These are phyloP conservation scores for Xylariaceae sp. DNA, from an alignment of 2,329 filamentous ascomycete species.

Conservation along the genomic window DNA sequence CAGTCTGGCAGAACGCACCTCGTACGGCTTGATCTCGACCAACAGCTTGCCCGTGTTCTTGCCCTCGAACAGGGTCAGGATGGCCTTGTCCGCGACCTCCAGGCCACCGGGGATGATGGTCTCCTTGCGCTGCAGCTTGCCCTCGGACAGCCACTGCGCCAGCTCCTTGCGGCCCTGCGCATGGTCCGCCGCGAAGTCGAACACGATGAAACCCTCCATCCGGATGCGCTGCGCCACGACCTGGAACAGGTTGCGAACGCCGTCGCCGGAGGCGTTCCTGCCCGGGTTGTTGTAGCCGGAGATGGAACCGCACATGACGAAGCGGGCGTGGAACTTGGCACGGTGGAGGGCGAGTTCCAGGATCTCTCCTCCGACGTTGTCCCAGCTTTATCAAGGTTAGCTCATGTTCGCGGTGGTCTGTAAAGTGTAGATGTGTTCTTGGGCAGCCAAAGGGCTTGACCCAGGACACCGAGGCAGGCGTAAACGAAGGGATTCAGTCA, in stretches of 20 bases:
- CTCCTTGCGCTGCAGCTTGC: constrained; percentile 68
- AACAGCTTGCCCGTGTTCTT: constrained; percentile 66
- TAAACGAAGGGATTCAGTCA: no score
- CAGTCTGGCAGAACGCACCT: constrained; percentile 22
- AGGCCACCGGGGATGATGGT: constrained; percentile 68
- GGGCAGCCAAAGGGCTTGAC: no score
- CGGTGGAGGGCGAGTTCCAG: constrained; percentile 60
- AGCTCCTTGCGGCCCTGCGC: constrained; percentile 55
- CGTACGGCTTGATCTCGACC: constrained; percentile 44
- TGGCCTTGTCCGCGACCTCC: constrained; percentile 55
- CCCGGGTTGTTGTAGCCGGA: constrained; percentile 61
- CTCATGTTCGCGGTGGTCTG: no score
- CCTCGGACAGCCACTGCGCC: constrained; percentile 63
- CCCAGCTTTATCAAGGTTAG: no score
- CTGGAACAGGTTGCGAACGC: constrained; percentile 24
- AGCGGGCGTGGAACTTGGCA: constrained; percentile 59
- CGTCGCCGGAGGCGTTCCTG: constrained; percentile 38
- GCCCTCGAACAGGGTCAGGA: constrained; percentile 63
- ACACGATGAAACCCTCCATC: constrained; percentile 70
- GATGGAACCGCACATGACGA: constrained; percentile 69
- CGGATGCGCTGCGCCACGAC: constrained; percentile 42
- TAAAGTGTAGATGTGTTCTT: no score
- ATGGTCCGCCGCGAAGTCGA: constrained; percentile 61
- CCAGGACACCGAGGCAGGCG: no score
- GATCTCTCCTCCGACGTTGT: constrained; percentile 68